Conservation (phyloP, 2,329 filamentous ascomycete genomes). For the Fusarium drepaniforme region DNA sequence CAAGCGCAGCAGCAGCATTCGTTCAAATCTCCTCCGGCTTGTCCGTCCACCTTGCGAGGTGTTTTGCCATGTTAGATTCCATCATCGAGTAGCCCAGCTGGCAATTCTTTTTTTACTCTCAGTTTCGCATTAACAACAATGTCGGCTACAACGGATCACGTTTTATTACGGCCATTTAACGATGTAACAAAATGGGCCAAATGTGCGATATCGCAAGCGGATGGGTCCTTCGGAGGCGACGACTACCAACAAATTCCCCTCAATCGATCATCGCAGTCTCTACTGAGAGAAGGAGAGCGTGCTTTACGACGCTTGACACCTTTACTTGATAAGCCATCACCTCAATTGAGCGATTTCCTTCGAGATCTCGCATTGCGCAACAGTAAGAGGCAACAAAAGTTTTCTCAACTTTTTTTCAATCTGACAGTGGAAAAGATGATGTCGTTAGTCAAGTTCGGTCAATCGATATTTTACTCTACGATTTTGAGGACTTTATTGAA, state of each 20-base stretch:
- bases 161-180: constrained; percentile 51
- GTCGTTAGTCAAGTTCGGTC: constrained; percentile 32
- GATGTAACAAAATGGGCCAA: constrained; percentile 55
- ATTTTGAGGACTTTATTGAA: constrained; percentile 58
- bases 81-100: background rate
- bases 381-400: constrained; percentile 40
- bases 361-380: constrained; percentile 49
- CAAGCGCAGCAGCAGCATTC: background rate
- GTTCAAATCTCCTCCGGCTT: background rate
- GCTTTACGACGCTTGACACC: constrained; percentile 53
- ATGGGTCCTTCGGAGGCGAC: constrained; percentile 40
- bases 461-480: constrained; percentile 57
- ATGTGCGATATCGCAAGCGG: constrained; percentile 51
- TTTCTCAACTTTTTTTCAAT: background rate
- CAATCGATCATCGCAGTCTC: constrained; percentile 44
- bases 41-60: background rate
- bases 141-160: constrained; percentile 11
- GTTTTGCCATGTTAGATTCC: background rate
- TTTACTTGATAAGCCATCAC: constrained; percentile 13
- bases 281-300: constrained; percentile 54
- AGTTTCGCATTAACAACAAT: background rate
- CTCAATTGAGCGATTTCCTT: constrained; percentile 24
- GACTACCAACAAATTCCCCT: constrained; percentile 45
- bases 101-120: background rate
- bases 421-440: constrained; percentile 2